These are phyloP conservation scores for Phytophthora litchii DNA, from an alignment of 352 stramenopile genomes.

Conservation along the genomic window DNA sequence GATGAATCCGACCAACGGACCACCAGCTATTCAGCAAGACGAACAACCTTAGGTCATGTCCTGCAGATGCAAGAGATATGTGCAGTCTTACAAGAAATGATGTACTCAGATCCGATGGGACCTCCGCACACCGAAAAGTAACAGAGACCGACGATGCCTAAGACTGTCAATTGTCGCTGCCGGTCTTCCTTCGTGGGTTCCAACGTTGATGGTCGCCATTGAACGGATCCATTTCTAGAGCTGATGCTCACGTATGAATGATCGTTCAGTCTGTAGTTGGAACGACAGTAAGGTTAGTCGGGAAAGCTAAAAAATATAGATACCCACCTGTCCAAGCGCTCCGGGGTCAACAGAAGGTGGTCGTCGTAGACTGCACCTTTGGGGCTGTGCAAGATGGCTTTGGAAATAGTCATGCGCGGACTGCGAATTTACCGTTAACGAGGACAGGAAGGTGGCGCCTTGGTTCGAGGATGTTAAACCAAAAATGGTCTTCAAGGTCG, in stretches of 20 bases:
- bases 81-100: constrained; percentile 42
- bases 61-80: neutral
- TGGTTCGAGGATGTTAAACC: constrained; percentile 7
- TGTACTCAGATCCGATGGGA: constrained; percentile 47
- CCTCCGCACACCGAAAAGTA: constrained; percentile 60
- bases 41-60: constrained; percentile 9
- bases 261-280: constrained; percentile 20
- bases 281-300: neutral
- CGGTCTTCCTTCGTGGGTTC: constrained; percentile 38
- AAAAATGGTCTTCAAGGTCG: constrained; percentile 20
- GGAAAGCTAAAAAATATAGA: neutral
- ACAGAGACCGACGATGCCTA: constrained; percentile 49
- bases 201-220: constrained; percentile 24
- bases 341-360: constrained; percentile 15
- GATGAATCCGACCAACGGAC: constrained; percentile 80
- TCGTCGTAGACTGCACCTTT: constrained; percentile 17
- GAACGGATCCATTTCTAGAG: constrained; percentile 18
- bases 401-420: constrained; percentile 2
- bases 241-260: constrained; percentile 40
- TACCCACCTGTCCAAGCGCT: constrained; percentile 10
- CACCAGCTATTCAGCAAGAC: constrained; percentile 30
- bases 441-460: neutral
- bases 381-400: constrained; percentile 8
- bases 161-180: constrained; percentile 47
- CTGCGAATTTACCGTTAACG: no score